Percentiles rank a stretch among this genome's conserved stretches.
Conservation (phyloP, 768 basidiomycete species). For the Amanita brunnescens region DNA sequence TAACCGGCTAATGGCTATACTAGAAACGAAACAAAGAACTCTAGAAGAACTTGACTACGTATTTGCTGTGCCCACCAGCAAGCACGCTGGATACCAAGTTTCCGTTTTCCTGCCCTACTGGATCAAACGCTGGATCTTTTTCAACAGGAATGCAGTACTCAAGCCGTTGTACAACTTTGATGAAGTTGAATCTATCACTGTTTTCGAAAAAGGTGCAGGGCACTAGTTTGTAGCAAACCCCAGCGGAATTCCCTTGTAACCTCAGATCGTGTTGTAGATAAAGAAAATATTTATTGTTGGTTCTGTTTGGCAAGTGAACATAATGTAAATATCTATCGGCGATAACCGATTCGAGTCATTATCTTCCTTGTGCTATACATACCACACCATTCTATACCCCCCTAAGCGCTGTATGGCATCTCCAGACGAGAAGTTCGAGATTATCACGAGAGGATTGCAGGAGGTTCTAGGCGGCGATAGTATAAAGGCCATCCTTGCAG, state of each 20-base stretch:
- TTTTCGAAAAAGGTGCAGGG: slow-evolving; percentile 33
- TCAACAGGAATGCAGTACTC: slow-evolving; percentile 27
- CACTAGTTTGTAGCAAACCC: slow-evolving; percentile 15
- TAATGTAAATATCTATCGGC: slow-evolving; percentile 4
- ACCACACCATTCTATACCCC: not conserved
- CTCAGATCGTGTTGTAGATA: not conserved
- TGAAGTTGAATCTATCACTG: slow-evolving; percentile 35
- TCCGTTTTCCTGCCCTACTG: slow-evolving; percentile 41
- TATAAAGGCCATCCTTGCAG: slow-evolving; percentile 71
- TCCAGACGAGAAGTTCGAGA: slow-evolving; percentile 52
- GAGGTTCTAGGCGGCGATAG: slow-evolving; percentile 84
- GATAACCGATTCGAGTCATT: slow-evolving; percentile 9
- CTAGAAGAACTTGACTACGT: slow-evolving; percentile 44
- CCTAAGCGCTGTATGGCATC: slow-evolving; percentile 19
- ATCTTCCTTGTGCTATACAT: too few species aligned
- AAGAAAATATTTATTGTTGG: not conserved
- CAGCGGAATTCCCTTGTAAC: not conserved
- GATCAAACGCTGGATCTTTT: slow-evolving; percentile 37
- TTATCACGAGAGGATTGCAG: slow-evolving; percentile 80
- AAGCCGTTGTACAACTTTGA: slow-evolving; percentile 45
- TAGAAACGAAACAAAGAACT: slow-evolving; percentile 46
- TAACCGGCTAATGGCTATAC: not conserved
- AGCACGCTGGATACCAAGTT: slow-evolving; percentile 36
- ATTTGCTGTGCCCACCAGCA: slow-evolving; percentile 40
- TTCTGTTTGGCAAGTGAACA: not conserved